Base-by-base conservation (phyloP, 176 grass and related monocot species). In the Oryza punctata region DNA sequence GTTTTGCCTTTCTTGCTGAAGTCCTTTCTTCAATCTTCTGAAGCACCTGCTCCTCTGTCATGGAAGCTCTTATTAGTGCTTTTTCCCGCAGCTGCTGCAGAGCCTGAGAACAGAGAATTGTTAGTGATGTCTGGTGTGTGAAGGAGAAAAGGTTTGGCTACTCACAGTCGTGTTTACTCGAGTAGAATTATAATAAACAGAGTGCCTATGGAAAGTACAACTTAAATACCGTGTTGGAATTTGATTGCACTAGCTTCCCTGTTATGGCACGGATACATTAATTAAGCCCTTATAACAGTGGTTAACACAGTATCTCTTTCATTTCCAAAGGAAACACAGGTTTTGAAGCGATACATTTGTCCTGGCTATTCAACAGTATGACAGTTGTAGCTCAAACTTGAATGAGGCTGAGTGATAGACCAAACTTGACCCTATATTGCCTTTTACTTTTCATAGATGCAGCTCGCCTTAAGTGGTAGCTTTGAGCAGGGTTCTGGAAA, bases 21-120 rank as follows among this genome's bases (percentile, higher is more conserved):
- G 67, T 92, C 70, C 93, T 90, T 81, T 99, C 93, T 64, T 99
- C 85, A 10, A 99, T 94, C 69, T 94, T 99, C 65, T 79, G 85
- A 65, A 94, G 7, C 12, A 99, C 89, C 16, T 89, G 77, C 5
- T 89, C 87, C 85, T 99, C 87, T 1, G 96, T 90, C 18, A 96
- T 33, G 71, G 81, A 83, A 6, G 83, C 85, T 87, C 96, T 78
- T 44, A 6, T 79, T 44, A 99, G 70, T 65, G 93, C 93, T 69
- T 96, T 99, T 33, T 82, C 89, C 76, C 86, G 85, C 82, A 99
- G 87, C 30, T 94, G 87, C 63, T 90, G 85, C 57, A 99, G 73
- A 43, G 85, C 91, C 93, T 96, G 75, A 21, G 21, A 76, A 81
- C 2, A 61, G 49, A 70, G 41, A 6, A 26, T 21, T 2, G 63